Evolutionary conservation across 257 asterid genomes (phyloP).

Genomic region (Solanum dulcamara): DNA sequence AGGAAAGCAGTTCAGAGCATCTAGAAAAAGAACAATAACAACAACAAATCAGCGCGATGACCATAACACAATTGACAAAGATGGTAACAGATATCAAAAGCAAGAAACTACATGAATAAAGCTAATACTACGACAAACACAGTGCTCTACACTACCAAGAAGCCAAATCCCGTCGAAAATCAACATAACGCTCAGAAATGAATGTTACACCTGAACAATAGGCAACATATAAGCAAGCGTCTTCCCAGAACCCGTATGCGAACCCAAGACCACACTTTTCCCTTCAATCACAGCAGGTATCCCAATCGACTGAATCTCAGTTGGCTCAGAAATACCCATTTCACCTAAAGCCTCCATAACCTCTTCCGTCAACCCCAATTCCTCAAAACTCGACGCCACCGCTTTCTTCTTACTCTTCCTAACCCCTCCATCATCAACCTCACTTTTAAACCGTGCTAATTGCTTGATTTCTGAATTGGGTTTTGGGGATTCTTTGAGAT

Average conservation of each 20-base stretch:
- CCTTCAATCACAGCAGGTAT: conserved; percentile 70
- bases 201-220: conserved; percentile 58
- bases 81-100: neutral
- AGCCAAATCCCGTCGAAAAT: too few species aligned
- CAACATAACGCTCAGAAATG: neutral
- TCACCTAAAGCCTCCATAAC: conserved; percentile 65
- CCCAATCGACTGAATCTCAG: conserved; percentile 92
- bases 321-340: conserved; percentile 73
- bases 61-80: neutral
- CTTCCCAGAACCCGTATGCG: conserved; percentile 98
- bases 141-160: too few species aligned
- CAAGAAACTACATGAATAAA: neutral
- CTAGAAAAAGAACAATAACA: neutral
- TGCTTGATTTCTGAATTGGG: conserved; percentile 7
- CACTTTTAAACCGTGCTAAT: conserved; percentile 1
- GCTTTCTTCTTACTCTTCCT: conserved; percentile 35
- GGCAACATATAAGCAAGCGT: conserved; percentile 95
- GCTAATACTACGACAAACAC: neutral
- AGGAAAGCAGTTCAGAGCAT: neutral
- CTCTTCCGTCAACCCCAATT: conserved; percentile 74
- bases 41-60: neutral
- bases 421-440: conserved; percentile 25
- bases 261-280: conserved; percentile 80
- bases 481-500: conserved; percentile 55
- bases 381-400: conserved; percentile 53